These are phyloP conservation scores for Pittosporum tobira DNA, from an alignment of 129 eudicot species.

Conservation along the genomic window DNA sequence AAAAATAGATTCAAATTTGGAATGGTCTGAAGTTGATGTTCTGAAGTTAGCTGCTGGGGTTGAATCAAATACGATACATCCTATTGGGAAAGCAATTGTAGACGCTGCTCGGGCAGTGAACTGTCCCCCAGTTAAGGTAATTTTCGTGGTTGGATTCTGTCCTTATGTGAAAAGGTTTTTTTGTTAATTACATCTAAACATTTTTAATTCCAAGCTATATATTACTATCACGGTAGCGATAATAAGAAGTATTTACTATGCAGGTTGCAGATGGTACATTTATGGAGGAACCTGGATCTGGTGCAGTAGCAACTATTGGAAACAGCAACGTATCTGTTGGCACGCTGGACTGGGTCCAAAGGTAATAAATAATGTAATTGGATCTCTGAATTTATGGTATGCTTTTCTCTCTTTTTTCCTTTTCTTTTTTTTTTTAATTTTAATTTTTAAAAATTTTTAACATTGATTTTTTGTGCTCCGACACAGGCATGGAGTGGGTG, in stretches of 20 bases:
- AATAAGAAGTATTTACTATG: slow-evolving; percentile 10
- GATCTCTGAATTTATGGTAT: slow-evolving; percentile 1
- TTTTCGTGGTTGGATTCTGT: neutral
- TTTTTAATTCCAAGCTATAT: neutral
- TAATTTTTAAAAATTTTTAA: no score
- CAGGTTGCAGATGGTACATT: slow-evolving; percentile 81
- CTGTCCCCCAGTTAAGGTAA: slow-evolving; percentile 52
- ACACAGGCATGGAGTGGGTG: slow-evolving; percentile 74
- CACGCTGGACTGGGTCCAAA: slow-evolving; percentile 80
- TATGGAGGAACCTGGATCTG: slow-evolving; percentile 97
- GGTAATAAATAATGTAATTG: slow-evolving; percentile 41
- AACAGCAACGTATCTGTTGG: slow-evolving; percentile 77
- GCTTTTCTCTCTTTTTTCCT: neutral
- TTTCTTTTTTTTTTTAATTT: neutral
- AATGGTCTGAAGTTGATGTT: slow-evolving; percentile 68
- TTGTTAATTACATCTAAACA: slow-evolving; percentile 7
- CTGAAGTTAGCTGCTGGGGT: slow-evolving; percentile 89
- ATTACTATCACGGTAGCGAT: neutral
- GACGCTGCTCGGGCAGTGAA: slow-evolving; percentile 75
- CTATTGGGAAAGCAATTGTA: slow-evolving; percentile 93
- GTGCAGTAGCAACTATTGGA: slow-evolving; percentile 83
- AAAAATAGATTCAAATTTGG: slow-evolving; percentile 15
- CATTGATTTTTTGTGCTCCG: no score
- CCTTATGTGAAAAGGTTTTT: neutral
- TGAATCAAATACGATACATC: slow-evolving; percentile 90